phyloP scores from a whole-genome alignment of 192 early-diverging fungal genomes.

The Umbelopsis vinacea region DNA sequence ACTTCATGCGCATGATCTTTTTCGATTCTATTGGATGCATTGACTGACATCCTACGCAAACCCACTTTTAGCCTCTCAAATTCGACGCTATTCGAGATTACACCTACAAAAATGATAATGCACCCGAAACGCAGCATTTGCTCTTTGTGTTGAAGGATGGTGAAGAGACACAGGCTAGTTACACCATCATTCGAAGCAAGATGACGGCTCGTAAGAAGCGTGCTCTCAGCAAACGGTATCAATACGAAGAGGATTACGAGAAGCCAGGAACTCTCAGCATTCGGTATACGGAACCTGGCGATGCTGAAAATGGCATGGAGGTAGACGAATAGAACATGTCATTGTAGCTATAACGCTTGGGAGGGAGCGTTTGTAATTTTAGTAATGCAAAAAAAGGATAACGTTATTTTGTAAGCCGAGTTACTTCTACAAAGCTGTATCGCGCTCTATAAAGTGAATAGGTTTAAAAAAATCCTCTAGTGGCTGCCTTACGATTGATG shows the following conservation, averaged over 20 bases:
- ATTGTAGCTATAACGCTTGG: background rate
- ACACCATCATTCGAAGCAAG: constrained; percentile 40
- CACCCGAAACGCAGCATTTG: constrained; percentile 25
- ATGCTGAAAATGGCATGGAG: background rate
- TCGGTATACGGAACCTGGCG: background rate
- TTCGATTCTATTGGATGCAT: background rate
- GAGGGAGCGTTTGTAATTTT: constrained; percentile 1
- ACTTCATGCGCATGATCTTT: background rate
- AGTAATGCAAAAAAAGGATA: background rate
- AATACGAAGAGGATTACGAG: constrained; percentile 32
- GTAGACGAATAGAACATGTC: background rate
- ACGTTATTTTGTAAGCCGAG: too few relatives aligned
- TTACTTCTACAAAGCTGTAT: too few relatives aligned
- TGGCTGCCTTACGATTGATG: too few relatives aligned
- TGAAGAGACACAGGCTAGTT: constrained; percentile 21
- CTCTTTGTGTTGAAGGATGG: constrained; percentile 31
- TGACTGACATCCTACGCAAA: background rate
- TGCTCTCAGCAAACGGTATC: constrained; percentile 31
- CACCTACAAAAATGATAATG: constrained; percentile 35
- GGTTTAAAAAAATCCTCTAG: too few relatives aligned
- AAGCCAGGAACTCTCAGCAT: constrained; percentile 24
- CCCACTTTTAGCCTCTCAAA: constrained; percentile 29
- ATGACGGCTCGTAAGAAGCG: constrained; percentile 42
- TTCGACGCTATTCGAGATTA: constrained; percentile 45
- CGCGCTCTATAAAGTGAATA: too few relatives aligned